Conservation (phyloP, 768 basidiomycete species). For the Polyporus arcularius region DNA sequence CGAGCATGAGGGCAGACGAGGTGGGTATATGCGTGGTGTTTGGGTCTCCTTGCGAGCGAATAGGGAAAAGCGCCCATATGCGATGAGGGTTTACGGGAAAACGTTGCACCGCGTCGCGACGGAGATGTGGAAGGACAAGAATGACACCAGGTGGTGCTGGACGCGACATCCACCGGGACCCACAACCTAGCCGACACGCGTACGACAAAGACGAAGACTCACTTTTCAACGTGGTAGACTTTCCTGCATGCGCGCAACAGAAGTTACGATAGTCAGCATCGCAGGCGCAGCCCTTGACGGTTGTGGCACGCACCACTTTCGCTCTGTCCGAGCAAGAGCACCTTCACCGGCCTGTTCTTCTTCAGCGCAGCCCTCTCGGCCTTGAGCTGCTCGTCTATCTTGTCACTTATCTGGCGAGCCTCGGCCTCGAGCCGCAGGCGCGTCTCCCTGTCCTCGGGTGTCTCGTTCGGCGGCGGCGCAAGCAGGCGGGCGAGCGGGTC, state of each 20-base stretch:
- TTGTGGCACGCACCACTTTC: slow-evolving; percentile 33
- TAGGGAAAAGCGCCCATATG: too few relatives aligned
- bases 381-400: slow-evolving; percentile 43
- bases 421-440: slow-evolving; percentile 55
- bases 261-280: not conserved
- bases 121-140: too few relatives aligned
- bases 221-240: slow-evolving; percentile 46
- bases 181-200: not conserved
- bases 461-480: slow-evolving; percentile 61
- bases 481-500: slow-evolving; percentile 65
- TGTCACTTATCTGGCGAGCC: slow-evolving; percentile 57
- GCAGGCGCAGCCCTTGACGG: not conserved
- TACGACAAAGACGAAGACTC: slow-evolving; percentile 8
- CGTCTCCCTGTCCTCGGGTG: slow-evolving; percentile 43
- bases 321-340: slow-evolving; percentile 41
- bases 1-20: too few relatives aligned
- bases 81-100: too few relatives aligned
- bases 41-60: too few relatives aligned
- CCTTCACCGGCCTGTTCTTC: slow-evolving; percentile 37
- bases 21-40: too few relatives aligned
- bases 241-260: slow-evolving; percentile 28
- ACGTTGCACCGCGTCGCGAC: too few relatives aligned
- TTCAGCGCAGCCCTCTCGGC: slow-evolving; percentile 33
- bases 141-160: not conserved
- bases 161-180: too few relatives aligned